A percentile compares a stretch with the other conserved stretches of the same genome.
phyloP scores from a whole-genome alignment of 257 asterid species.

The Avicennia marina region DNA sequence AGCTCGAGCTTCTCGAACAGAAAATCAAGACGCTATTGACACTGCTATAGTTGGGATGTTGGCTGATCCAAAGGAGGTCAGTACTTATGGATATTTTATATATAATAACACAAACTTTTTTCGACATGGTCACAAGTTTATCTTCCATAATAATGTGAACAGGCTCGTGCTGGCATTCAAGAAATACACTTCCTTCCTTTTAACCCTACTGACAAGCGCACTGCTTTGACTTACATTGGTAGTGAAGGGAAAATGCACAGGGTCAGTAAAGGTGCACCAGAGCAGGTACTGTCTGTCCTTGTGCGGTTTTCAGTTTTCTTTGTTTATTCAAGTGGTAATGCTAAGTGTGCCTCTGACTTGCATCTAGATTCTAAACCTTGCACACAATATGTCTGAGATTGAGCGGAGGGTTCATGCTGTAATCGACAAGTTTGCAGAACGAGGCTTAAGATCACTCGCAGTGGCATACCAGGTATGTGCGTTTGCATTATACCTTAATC shows the following conservation, averaged over 20 bases:
- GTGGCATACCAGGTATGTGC: constrained; percentile 80
- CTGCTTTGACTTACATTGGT: constrained; percentile 89
- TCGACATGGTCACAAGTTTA: constrained; percentile 5
- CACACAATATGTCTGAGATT: constrained; percentile 74
- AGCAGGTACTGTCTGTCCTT: constrained; percentile 55
- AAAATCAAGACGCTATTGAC: constrained; percentile 97
- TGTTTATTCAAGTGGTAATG: background rate
- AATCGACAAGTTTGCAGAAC: constrained; percentile 88
- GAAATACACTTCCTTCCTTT: constrained; percentile 96
- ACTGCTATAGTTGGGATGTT: constrained; percentile 93
- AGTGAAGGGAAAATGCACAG: constrained; percentile 87
- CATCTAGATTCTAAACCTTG: constrained; percentile 68
- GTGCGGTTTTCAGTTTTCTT: background rate
- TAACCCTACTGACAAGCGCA: constrained; percentile 92
- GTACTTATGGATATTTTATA: background rate
- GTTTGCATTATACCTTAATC: background rate
- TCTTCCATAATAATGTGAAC: constrained; percentile 18
- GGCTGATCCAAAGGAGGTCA: constrained; percentile 98
- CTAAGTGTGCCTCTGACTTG: constrained; percentile 13
- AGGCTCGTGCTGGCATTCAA: constrained; percentile 96
- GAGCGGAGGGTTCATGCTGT: constrained; percentile 75
- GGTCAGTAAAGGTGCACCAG: constrained; percentile 99
- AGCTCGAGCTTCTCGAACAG: constrained; percentile 91
- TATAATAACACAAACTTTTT: background rate
- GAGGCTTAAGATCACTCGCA: constrained; percentile 87